Conservation (phyloP, 306 rosid species). For the Oemleria cerasiformis region DNA sequence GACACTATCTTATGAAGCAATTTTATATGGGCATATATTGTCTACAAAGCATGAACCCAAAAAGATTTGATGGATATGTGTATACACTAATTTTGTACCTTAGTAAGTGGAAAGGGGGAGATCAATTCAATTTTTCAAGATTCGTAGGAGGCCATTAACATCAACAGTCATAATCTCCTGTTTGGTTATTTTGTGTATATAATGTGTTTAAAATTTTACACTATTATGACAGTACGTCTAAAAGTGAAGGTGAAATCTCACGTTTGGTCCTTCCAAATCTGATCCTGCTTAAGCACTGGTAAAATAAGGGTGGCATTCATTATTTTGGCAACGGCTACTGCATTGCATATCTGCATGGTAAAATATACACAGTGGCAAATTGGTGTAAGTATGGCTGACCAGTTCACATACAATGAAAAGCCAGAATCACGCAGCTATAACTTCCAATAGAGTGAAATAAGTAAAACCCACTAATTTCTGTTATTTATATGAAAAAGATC, state of each 20-base stretch:
- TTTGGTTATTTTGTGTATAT: not conserved
- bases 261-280: conserved; percentile 99
- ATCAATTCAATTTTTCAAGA: not conserved
- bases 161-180: not conserved
- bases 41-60: not conserved
- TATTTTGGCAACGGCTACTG: conserved; percentile 97
- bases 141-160: not conserved
- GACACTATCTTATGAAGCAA: conserved; percentile 1
- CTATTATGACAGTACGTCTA: not conserved
- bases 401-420: not conserved
- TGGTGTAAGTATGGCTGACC: not conserved
- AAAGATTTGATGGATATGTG: not conserved
- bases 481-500: too few relatives aligned
- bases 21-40: not conserved
- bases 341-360: conserved; percentile 91
- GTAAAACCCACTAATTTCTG: not conserved
- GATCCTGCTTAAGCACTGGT: conserved; percentile 98
- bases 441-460: not conserved
- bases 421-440: not conserved
- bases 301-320: conserved; percentile 95
- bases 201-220: not conserved
- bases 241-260: conserved; percentile 37
- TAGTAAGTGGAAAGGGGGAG: not conserved
- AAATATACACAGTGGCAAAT: not conserved
- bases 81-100: not conserved